Conservation (phyloP, 805 yeast genomes). For the Grigorovia yakushimaensis region DNA sequence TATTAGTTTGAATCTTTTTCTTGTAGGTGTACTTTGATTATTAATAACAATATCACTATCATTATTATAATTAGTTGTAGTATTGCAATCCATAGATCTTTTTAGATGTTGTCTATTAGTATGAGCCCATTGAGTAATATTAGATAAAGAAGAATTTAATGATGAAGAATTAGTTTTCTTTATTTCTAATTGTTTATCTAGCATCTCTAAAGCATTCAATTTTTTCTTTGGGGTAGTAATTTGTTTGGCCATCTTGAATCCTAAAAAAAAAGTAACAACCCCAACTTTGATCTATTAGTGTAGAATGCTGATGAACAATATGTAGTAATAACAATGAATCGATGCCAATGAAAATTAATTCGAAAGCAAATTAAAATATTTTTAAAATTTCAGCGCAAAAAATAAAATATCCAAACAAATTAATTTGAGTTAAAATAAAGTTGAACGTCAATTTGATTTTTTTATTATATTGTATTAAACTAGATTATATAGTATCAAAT, state of each 20-base stretch:
- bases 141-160: not conserved
- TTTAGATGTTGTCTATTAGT: not conserved
- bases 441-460: no score
- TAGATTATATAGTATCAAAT: no score
- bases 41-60: not conserved
- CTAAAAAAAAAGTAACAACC: not conserved
- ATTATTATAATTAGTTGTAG: not conserved
- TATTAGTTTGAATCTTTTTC: not conserved
- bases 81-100: not conserved
- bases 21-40: not conserved
- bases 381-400: no score
- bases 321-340: no score
- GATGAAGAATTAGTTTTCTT: constrained; percentile 5
- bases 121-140: not conserved
- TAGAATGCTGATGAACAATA: no score
- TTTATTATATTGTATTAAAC: no score
- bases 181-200: constrained; percentile 18
- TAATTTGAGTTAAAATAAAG: no score
- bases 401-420: no score
- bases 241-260: not conserved
- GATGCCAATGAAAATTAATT: no score
- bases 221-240: constrained; percentile 1
- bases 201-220: constrained; percentile 17
- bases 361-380: no score
- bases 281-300: no score